Conservation (phyloP, 768 basidiomycete species). For the Trametes villosa region DNA sequence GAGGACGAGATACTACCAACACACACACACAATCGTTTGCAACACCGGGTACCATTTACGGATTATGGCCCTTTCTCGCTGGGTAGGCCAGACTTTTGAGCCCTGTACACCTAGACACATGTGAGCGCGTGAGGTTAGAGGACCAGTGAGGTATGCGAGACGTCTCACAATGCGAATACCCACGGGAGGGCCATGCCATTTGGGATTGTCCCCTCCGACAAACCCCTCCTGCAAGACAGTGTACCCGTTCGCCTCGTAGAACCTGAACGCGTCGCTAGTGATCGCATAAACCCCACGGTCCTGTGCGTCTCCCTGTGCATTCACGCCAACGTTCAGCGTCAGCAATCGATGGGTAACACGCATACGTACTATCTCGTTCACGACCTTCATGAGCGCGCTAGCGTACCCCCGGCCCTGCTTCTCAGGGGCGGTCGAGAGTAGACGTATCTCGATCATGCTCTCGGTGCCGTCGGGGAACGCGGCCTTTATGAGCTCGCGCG, state of each 20-base stretch:
- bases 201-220: constrained; percentile 15
- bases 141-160: background rate
- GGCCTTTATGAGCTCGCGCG: background rate
- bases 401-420: constrained; percentile 20
- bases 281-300: constrained; percentile 8
- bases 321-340: no score
- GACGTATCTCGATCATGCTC: constrained; percentile 3
- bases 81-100: background rate
- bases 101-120: background rate
- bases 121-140: background rate
- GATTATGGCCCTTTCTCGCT: no score
- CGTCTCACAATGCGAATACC: constrained; percentile 15
- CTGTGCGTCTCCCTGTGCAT: constrained; percentile 11
- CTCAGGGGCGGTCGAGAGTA: constrained; percentile 3
- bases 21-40: no score
- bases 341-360: background rate
- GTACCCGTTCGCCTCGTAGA: constrained; percentile 19
- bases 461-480: background rate
- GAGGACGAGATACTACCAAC: no score
- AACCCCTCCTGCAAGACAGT: background rate
- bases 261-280: constrained; percentile 17
- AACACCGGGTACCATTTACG: no score
- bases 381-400: constrained; percentile 9
- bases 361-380: constrained; percentile 1
- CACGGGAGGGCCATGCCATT: constrained; percentile 17